These are phyloP conservation scores for Bolboschoenus planiculmis DNA, from an alignment of 176 grass and related monocot species.

Conservation along the genomic window DNA sequence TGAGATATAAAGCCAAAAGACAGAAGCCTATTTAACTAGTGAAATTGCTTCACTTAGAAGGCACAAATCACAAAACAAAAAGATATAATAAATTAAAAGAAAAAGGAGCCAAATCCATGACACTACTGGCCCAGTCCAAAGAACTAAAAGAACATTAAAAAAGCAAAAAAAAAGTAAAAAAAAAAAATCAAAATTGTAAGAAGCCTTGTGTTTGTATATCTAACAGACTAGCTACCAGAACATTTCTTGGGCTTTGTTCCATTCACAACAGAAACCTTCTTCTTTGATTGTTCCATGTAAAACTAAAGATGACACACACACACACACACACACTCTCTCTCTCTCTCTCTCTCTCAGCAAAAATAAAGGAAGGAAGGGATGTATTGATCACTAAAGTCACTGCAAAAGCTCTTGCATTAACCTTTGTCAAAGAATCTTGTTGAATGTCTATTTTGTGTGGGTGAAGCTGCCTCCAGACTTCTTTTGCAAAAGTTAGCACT, in stretches of 20 bases:
- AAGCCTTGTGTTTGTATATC: constrained; percentile 22
- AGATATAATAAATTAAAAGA: background rate
- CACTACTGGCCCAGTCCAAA: background rate
- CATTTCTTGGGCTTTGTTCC: constrained; percentile 8
- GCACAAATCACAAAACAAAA: background rate
- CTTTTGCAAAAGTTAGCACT: constrained; percentile 17
- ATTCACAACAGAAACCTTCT: constrained; percentile 5
- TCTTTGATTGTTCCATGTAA: background rate
- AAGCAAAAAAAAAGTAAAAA: background rate
- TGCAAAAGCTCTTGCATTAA: constrained; percentile 24
- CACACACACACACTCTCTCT: too few relatives aligned
- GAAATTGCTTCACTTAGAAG: constrained; percentile 11
- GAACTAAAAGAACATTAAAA: background rate
- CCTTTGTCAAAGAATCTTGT: constrained; percentile 28
- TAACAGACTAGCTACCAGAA: background rate
- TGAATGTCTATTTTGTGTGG: constrained; percentile 22
- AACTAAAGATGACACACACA: background rate
- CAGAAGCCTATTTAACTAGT: constrained; percentile 1
- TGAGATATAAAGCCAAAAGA: background rate
- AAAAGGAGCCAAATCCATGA: background rate
- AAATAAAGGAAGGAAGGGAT: constrained; percentile 16
- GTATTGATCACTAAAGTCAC: constrained; percentile 12
- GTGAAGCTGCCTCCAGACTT: constrained; percentile 3
- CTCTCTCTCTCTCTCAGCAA: background rate
- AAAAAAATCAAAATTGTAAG: constrained; percentile 18